Evolutionary conservation across 208 protist genomes (phyloP).

Genomic region (Phytomonas sp.): DNA sequence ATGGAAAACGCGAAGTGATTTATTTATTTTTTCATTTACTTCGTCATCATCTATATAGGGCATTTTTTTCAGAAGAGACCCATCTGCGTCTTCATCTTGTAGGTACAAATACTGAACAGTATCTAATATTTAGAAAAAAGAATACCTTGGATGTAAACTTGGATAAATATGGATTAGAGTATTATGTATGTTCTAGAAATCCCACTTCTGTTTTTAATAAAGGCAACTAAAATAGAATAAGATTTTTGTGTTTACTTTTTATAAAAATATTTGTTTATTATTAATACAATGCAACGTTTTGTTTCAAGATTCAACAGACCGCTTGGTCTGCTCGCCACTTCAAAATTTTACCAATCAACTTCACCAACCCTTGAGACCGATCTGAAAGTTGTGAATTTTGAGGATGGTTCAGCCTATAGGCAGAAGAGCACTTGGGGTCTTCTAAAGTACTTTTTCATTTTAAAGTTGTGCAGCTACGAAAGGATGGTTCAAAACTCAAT

Average conservation of each 20-base stretch:
- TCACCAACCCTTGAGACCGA: neutral
- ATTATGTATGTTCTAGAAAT: neutral
- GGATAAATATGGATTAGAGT: neutral
- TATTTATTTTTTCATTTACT: neutral
- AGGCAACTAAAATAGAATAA: neutral
- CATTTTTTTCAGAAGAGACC: neutral
- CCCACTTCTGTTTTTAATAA: neutral
- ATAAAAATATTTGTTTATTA: constrained; percentile 1
- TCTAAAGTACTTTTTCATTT: constrained; percentile 63
- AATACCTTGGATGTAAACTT: neutral
- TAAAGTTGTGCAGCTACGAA: constrained; percentile 58
- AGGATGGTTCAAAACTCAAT: constrained; percentile 74
- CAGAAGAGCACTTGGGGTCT: constrained; percentile 60
- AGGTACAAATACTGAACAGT: neutral
- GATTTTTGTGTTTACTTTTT: constrained; percentile 9
- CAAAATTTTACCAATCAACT: constrained; percentile 10
- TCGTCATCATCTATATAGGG: neutral
- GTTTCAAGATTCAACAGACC: neutral
- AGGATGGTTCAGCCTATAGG: constrained; percentile 52
- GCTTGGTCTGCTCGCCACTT: neutral
- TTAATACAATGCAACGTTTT: neutral
- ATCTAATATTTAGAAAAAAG: neutral
- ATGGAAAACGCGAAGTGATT: neutral
- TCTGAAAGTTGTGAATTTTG: constrained; percentile 35
- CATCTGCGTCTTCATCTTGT: neutral